Evolutionary conservation across 2,329 filamentous ascomycete species (phyloP).

Genomic region (Didymella exigua): DNA sequence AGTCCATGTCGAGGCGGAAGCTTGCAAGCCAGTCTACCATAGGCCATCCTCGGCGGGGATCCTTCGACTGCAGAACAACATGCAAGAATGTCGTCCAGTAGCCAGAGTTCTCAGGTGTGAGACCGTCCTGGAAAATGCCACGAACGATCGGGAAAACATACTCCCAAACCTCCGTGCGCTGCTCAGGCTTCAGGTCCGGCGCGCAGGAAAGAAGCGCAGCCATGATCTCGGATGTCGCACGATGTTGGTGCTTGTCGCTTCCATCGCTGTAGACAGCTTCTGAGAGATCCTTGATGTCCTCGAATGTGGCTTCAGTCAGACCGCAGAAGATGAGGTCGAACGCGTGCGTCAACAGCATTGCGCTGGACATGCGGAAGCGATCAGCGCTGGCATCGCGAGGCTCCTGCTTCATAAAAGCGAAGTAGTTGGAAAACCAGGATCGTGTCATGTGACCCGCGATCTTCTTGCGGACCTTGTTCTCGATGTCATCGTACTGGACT

Average conservation of each 20-base stretch:
- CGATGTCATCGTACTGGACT: conserved; percentile 80
- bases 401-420: conserved; percentile 94
- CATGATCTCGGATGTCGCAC: conserved; percentile 91
- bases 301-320: conserved; percentile 76
- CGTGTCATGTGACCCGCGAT: conserved; percentile 81
- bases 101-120: conserved; percentile 90
- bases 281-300: conserved; percentile 84
- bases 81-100: conserved; percentile 97
- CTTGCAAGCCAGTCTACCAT: conserved; percentile 80
- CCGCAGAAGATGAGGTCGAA: conserved; percentile 89
- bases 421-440: conserved; percentile 86
- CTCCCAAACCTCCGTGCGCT: conserved; percentile 79
- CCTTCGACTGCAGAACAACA: conserved; percentile 83
- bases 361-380: conserved; percentile 86
- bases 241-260: conserved; percentile 96
- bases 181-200: conserved; percentile 74
- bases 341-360: conserved; percentile 83
- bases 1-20: conserved; percentile 91
- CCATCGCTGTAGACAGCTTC: conserved; percentile 84
- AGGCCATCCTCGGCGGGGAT: conserved; percentile 85
- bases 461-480: conserved; percentile 73
- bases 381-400: conserved; percentile 81
- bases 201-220: conserved; percentile 83
- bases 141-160: conserved; percentile 90
- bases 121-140: conserved; percentile 82